Percentiles rank a stretch among this genome's conserved stretches.
Evolutionary conservation across 805 yeast genomes (phyloP).

Genomic region (Komagataella phaffii): DNA sequence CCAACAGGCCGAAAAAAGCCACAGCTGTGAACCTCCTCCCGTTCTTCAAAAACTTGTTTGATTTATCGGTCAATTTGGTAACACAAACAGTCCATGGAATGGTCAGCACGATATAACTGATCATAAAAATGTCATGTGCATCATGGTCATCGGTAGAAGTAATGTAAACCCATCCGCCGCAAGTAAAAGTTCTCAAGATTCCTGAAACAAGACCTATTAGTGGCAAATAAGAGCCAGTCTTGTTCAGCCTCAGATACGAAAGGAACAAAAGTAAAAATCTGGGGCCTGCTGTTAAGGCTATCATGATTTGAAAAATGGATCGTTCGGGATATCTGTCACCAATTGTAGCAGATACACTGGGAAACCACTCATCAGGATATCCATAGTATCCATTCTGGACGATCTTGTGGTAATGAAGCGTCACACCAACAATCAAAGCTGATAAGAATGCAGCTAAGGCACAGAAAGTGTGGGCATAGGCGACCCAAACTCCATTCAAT

Average conservation of each 20-base stretch:
- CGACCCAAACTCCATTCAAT: slow-evolving; percentile 54
- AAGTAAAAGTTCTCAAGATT: slow-evolving; percentile 78
- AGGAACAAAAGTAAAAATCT: slow-evolving; percentile 54
- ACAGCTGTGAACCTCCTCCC: slow-evolving; percentile 38
- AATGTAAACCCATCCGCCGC: slow-evolving; percentile 98
- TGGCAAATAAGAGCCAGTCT: slow-evolving; percentile 20
- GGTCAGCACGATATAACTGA: slow-evolving; percentile 74
- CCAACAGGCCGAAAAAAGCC: slow-evolving; percentile 55
- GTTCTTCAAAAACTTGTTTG: slow-evolving; percentile 35
- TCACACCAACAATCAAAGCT: slow-evolving; percentile 64
- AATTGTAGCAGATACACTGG: slow-evolving; percentile 92
- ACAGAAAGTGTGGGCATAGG: slow-evolving; percentile 58
- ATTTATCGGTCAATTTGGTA: slow-evolving; percentile 25
- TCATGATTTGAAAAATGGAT: slow-evolving; percentile 78
- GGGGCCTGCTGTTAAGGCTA: slow-evolving; percentile 91
- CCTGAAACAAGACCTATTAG: slow-evolving; percentile 45
- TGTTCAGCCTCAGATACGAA: slow-evolving; percentile 34
- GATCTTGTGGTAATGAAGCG: slow-evolving; percentile 76
- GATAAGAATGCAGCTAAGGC: slow-evolving; percentile 65
- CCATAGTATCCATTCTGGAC: slow-evolving; percentile 79
- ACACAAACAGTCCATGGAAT: slow-evolving; percentile 79
- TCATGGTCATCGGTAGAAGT: slow-evolving; percentile 97
- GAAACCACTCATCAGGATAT: slow-evolving; percentile 98
- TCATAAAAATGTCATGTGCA: slow-evolving; percentile 93
- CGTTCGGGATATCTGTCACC: slow-evolving; percentile 97